phyloP scores from a whole-genome alignment of 441 rosid species.

The Arabidopsis lyrata region DNA sequence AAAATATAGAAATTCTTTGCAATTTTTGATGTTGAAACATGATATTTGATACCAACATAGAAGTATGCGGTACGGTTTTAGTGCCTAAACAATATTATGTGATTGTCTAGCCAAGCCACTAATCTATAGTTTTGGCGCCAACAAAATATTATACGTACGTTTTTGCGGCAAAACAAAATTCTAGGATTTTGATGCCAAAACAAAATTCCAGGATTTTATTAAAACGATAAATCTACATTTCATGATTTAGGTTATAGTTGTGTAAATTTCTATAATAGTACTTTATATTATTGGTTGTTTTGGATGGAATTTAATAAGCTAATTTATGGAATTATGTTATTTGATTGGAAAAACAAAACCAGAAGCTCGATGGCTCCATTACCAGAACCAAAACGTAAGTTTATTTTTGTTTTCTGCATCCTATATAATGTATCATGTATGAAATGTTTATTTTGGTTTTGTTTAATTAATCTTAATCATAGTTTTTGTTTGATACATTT shows the following conservation, averaged over 20 bases:
- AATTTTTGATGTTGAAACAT: neutral
- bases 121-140: neutral
- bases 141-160: too few relatives aligned
- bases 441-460: neutral
- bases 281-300: neutral
- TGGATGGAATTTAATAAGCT: neutral
- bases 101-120: too few relatives aligned
- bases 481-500: neutral
- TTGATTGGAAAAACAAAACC: neutral
- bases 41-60: neutral
- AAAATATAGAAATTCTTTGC: too few relatives aligned
- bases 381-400: neutral
- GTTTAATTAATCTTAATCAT: neutral
- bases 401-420: neutral
- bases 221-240: neutral
- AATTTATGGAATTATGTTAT: neutral
- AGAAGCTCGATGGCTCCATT: constrained; percentile 16
- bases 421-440: neutral
- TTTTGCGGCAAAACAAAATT: neutral
- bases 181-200: neutral
- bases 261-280: neutral
- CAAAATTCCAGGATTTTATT: neutral
- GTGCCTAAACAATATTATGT: neutral
- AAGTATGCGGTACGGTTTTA: neutral
- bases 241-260: constrained; percentile 3